These are phyloP conservation scores for Echria macrotheca DNA, from an alignment of 495 filamentous ascomycete species.

Conservation along the genomic window DNA sequence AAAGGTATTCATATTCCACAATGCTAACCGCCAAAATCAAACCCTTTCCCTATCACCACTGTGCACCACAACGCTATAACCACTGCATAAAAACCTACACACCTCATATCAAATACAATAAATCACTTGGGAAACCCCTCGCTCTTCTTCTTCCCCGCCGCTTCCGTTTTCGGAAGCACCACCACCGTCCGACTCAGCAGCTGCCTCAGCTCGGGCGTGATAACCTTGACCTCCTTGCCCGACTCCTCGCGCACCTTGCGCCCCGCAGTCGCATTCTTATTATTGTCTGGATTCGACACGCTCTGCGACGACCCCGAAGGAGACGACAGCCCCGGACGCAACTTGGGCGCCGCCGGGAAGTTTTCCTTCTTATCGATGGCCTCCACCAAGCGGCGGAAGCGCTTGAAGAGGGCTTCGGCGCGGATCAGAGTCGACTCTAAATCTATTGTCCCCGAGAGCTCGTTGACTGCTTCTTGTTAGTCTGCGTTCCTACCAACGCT, in stretches of 20 bases:
- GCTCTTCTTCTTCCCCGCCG: slow-evolving; percentile 31
- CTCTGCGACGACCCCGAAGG: slow-evolving; percentile 16
- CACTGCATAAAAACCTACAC: too few relatives aligned
- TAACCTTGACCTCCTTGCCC: slow-evolving; percentile 46
- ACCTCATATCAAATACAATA: too few relatives aligned
- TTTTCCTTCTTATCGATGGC: slow-evolving; percentile 84
- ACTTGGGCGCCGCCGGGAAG: slow-evolving; percentile 56
- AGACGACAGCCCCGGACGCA: slow-evolving; percentile 20
- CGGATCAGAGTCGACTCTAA: slow-evolving; percentile 75
- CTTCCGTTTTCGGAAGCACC: slow-evolving; percentile 51
- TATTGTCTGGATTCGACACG: background rate
- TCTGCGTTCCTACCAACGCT: background rate
- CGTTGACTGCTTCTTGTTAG: slow-evolving; percentile 62
- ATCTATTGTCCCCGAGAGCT: slow-evolving; percentile 89
- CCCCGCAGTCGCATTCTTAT: slow-evolving; percentile 7
- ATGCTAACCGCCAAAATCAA: too few relatives aligned
- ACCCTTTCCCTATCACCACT: too few relatives aligned
- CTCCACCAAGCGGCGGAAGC: slow-evolving; percentile 82
- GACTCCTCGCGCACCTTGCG: background rate
- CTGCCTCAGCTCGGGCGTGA: slow-evolving; percentile 73
- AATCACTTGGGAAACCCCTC: slow-evolving; percentile 23
- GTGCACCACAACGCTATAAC: too few relatives aligned
- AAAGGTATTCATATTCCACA: too few relatives aligned
- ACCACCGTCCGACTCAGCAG: slow-evolving; percentile 70
- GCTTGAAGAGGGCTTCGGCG: slow-evolving; percentile 80